Conservation (phyloP, 495 filamentous ascomycete genomes). For the Penicillium coffeae region DNA sequence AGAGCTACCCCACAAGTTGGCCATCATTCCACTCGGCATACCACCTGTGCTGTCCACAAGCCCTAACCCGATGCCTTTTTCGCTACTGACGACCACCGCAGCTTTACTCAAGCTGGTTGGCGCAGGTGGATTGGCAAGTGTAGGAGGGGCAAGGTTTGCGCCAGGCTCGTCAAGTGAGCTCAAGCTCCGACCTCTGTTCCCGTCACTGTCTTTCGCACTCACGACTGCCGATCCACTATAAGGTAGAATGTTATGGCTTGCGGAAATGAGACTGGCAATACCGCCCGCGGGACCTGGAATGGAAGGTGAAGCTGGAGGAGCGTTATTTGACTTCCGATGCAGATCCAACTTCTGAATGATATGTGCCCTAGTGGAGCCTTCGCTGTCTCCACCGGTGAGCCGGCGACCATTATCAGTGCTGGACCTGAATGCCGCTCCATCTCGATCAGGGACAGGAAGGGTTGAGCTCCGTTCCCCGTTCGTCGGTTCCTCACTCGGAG, state of each 20-base stretch:
- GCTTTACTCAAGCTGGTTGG: constrained; percentile 84
- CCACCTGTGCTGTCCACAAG: constrained; percentile 58
- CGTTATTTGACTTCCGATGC: constrained; percentile 70
- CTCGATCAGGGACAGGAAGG: constrained; percentile 63
- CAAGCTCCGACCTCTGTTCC: constrained; percentile 29
- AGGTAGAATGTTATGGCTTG: constrained; percentile 74
- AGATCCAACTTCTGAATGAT: constrained; percentile 92
- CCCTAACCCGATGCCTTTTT: constrained; percentile 61
- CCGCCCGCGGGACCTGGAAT: constrained; percentile 53
- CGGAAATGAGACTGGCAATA: constrained; percentile 84
- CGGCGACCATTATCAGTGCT: constrained; percentile 66
- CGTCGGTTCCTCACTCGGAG: constrained; percentile 51
- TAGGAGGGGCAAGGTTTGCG: constrained; percentile 74
- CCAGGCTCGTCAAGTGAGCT: constrained; percentile 41
- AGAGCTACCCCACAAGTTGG: constrained; percentile 87
- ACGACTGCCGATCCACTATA: constrained; percentile 44
- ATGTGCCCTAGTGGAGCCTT: constrained; percentile 70
- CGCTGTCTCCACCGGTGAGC: constrained; percentile 42
- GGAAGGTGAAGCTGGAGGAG: constrained; percentile 31
- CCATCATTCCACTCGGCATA: constrained; percentile 80
- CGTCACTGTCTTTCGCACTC: constrained; percentile 27
- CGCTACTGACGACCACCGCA: constrained; percentile 75
- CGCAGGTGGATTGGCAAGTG: constrained; percentile 79
- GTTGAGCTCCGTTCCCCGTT: constrained; percentile 57
- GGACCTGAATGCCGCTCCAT: constrained; percentile 52